Base-by-base conservation (phyloP, 441 rosid genomes). In the Populus hybrid region DNA sequence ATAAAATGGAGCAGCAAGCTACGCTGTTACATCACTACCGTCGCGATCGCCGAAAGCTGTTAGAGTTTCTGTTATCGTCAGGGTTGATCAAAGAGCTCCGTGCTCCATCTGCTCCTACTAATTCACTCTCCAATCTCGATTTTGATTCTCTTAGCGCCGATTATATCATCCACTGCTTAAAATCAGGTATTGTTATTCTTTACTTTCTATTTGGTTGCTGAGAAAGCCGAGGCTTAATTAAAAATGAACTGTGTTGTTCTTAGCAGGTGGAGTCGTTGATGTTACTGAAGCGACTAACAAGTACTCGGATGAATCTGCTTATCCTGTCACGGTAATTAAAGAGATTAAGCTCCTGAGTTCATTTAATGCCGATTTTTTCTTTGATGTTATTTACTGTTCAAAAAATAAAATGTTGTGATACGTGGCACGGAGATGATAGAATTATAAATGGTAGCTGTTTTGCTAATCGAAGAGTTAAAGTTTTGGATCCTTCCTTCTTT, bases 31-130 rank as follows among this genome's bases (percentile, higher is more conserved):
- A 85, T 8, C 91, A 86, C 46, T 92, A 94, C 91, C 92, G 98
- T 80, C 79, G 83, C 76, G 98, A 96, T 92, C 98, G 98, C 78
- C 97, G 95, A 75, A 91, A 91, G 90, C 93, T 96, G 23, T 36
- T 96, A 42, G 90, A 89, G 84, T 94, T 89, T 81, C 86, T 94
- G 70, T 71, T 94, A 23, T 84, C 97, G 0, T 88, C 98, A 36
- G 93, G 91, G 50, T 83, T 84, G 71, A 83, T 91, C 63, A 88
- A 71, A 69, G 93, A 91, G 85, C 81, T 86, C 78, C 92, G 90
- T 72, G 72, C 93, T 28, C 81, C 90, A 10, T 80, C 95, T n/a
- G 93, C 89, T 71, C 77, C 88, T 11, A 16, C 84, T 74, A 46
- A 83, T 75, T 81, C 91, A 50, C 87, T 88, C 80, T 81, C 94